phyloP scores from a whole-genome alignment of 2,329 filamentous ascomycete species.

The Ceratocystis alfenasii region DNA sequence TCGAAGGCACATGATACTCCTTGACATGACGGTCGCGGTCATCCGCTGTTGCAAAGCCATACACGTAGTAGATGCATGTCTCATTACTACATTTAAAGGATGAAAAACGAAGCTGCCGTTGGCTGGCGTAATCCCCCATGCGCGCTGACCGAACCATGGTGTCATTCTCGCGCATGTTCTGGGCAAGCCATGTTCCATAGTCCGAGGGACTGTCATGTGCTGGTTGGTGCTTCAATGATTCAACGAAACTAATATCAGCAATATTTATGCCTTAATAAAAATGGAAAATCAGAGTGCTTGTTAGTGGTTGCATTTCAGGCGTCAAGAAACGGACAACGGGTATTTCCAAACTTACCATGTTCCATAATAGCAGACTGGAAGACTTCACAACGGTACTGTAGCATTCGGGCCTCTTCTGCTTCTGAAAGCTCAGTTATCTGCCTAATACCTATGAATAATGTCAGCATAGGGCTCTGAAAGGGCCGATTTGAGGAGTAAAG shows the following conservation, averaged over 20 bases:
- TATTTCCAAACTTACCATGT: slow-evolving; percentile 32
- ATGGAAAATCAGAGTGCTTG: neutral
- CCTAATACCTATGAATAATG: neutral
- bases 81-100: slow-evolving; percentile 46
- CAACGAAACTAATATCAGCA: slow-evolving; percentile 32
- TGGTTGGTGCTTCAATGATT: slow-evolving; percentile 31
- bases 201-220: slow-evolving; percentile 27
- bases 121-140: slow-evolving; percentile 23
- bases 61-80: slow-evolving; percentile 45
- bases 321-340: neutral
- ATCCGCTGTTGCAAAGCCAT: slow-evolving; percentile 41
- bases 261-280: slow-evolving; percentile 34
- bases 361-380: slow-evolving; percentile 42
- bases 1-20: slow-evolving; percentile 32
- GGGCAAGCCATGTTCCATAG: slow-evolving; percentile 16
- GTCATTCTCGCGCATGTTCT: slow-evolving; percentile 15
- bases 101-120: slow-evolving; percentile 14
- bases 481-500: slow-evolving; percentile 23
- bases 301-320: slow-evolving; percentile 1
- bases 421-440: slow-evolving; percentile 39
- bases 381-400: slow-evolving; percentile 49
- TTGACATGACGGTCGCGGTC: slow-evolving; percentile 42
- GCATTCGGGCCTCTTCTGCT: slow-evolving; percentile 43
- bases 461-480: neutral
- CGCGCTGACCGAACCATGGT: slow-evolving; percentile 18